phyloP scores from a whole-genome alignment of 129 eudicot genomes.

The Ambrosia trifida region DNA sequence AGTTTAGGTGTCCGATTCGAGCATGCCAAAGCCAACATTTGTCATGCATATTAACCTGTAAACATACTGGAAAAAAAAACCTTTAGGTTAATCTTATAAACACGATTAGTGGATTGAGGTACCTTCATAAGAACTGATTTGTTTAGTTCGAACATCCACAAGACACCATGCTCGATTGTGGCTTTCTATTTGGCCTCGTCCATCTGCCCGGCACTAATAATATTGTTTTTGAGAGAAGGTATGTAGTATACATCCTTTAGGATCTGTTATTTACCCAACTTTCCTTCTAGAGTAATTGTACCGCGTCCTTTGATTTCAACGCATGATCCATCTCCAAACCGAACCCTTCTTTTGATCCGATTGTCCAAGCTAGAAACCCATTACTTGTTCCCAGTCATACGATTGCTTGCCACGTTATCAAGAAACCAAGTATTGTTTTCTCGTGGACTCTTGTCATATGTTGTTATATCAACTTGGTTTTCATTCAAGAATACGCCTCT shows the following conservation, averaged over 20 bases:
- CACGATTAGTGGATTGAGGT: background rate
- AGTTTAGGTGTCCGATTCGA: background rate
- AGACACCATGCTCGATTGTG: background rate
- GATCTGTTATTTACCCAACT: background rate
- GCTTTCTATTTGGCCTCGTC: background rate
- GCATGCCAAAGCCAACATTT: background rate
- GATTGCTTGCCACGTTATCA: too few relatives aligned
- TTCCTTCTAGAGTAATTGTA: background rate
- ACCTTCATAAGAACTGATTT: too few relatives aligned
- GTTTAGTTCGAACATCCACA: too few relatives aligned
- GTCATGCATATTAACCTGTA: background rate
- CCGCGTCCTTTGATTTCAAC: background rate
- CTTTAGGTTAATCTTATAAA: background rate
- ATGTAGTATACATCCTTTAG: background rate
- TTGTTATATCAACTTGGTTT: too few relatives aligned
- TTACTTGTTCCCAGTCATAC: too few relatives aligned
- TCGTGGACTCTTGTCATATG: too few relatives aligned
- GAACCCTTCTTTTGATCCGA: constrained; percentile 16
- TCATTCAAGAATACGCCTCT: too few relatives aligned
- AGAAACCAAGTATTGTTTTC: too few relatives aligned
- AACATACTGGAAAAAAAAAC: background rate
- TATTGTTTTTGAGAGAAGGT: background rate
- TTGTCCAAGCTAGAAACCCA: too few relatives aligned
- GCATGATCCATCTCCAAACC: too few relatives aligned
- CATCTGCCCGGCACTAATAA: background rate